phyloP scores from a whole-genome alignment of 2,329 filamentous ascomycete species.

The Paecilomyces dactylethromorphus region DNA sequence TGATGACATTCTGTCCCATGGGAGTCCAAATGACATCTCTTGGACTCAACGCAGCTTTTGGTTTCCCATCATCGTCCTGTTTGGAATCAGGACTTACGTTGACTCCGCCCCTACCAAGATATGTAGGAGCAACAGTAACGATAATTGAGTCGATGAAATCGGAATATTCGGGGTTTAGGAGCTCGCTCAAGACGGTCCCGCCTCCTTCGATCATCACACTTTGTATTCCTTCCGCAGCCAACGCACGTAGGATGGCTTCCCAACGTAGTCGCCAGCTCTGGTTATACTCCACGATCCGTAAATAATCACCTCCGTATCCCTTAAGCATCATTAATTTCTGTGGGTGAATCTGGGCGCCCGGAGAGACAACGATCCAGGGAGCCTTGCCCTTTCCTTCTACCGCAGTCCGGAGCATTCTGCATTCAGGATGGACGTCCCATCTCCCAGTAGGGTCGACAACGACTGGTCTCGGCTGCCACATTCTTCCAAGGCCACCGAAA shows the following conservation, averaged over 20 bases:
- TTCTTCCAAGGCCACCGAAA: constrained; percentile 46
- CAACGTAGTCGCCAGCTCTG: constrained; percentile 51
- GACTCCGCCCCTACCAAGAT: constrained; percentile 79
- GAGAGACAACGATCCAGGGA: constrained; percentile 63
- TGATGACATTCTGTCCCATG: constrained; percentile 74
- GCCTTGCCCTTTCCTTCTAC: constrained; percentile 60
- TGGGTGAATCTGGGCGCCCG: constrained; percentile 38
- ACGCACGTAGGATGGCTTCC: constrained; percentile 54
- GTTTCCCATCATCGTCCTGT: constrained; percentile 43
- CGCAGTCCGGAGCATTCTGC: constrained; percentile 62
- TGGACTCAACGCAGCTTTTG: constrained; percentile 59
- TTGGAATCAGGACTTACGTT: constrained; percentile 64
- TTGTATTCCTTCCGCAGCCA: constrained; percentile 55
- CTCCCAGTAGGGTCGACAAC: constrained; percentile 73
- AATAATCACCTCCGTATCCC: constrained; percentile 40
- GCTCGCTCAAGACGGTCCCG: constrained; percentile 70
- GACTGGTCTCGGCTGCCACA: constrained; percentile 69
- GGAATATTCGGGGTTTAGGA: constrained; percentile 59
- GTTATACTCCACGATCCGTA: constrained; percentile 32
- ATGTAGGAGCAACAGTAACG: constrained; percentile 82
- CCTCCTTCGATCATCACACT: constrained; percentile 95
- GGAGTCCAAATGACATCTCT: constrained; percentile 65
- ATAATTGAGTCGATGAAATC: constrained; percentile 70
- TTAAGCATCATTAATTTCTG: constrained; percentile 41
- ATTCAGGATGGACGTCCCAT: constrained; percentile 57